A percentile compares a stretch with the other conserved stretches of the same genome.
Evolutionary conservation across 768 basidiomycete species (phyloP).

Genomic region (Rhizopogon rudus): DNA sequence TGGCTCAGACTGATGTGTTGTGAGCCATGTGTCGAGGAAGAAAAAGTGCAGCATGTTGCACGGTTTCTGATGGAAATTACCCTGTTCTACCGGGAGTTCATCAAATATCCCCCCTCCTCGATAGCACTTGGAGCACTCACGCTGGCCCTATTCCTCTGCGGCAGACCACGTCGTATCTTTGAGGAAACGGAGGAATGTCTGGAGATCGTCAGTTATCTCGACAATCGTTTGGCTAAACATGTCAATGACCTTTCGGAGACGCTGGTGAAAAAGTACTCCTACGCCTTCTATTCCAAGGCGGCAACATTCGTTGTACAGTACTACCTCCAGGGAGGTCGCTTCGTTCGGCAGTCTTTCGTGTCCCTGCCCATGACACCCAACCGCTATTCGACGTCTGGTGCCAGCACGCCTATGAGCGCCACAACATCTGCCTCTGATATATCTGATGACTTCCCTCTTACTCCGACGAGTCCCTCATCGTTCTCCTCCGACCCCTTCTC

Average conservation of each 20-base stretch:
- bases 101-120: constrained; percentile 78
- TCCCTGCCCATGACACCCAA: constrained; percentile 63
- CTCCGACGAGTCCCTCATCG: constrained; percentile 65
- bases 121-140: constrained; percentile 89
- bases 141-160: constrained; percentile 84
- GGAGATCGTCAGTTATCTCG: constrained; percentile 82
- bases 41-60: constrained; percentile 91
- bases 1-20: constrained; percentile 89
- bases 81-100: constrained; percentile 94
- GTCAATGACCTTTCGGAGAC: constrained; percentile 93
- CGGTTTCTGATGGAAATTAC: constrained; percentile 99
- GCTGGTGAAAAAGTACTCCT: constrained; percentile 97
- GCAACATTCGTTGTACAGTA: constrained; percentile 91
- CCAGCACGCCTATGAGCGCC: constrained; percentile 72
- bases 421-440: constrained; percentile 69
- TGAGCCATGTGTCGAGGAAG: constrained; percentile 72
- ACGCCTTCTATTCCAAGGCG: constrained; percentile 93
- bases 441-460: constrained; percentile 82
- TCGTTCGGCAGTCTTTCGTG: constrained; percentile 40
- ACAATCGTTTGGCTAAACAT: constrained; percentile 79
- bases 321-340: constrained; percentile 86
- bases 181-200: constrained; percentile 83
- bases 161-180: constrained; percentile 69
- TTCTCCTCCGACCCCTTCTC: constrained; percentile 41
- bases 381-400: constrained; percentile 39